phyloP scores from a whole-genome alignment of 768 basidiomycete genomes.

The Termitomyces sp. region DNA sequence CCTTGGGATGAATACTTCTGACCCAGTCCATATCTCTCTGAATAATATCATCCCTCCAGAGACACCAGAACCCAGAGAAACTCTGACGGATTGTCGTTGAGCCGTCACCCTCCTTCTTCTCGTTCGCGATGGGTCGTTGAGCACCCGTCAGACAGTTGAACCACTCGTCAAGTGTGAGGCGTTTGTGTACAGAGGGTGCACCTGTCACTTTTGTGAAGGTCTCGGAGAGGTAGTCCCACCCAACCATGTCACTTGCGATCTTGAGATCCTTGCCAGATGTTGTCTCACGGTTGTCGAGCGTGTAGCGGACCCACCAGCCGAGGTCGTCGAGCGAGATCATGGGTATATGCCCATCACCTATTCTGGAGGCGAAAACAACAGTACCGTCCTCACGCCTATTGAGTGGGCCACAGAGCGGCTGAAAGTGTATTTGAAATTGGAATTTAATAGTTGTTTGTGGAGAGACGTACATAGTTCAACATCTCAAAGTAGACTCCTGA shows the following conservation, averaged over 20 bases:
- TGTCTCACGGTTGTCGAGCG: constrained; percentile 28
- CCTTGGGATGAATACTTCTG: constrained; percentile 29
- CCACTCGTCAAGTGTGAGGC: constrained; percentile 28
- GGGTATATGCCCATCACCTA: constrained; percentile 29
- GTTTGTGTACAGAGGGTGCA: constrained; percentile 25
- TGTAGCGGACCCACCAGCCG: constrained; percentile 35
- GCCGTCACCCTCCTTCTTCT: constrained; percentile 21
- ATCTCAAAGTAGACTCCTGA: constrained; percentile 38
- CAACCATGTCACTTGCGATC: constrained; percentile 31
- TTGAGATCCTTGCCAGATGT: constrained; percentile 31
- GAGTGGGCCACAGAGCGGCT: constrained; percentile 28
- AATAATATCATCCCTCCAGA: constrained; percentile 38
- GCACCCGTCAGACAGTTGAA: constrained; percentile 22
- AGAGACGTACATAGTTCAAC: constrained; percentile 27
- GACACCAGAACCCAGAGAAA: constrained; percentile 37
- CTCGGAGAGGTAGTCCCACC: constrained; percentile 30
- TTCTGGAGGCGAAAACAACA: constrained; percentile 31
- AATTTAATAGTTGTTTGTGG: no score
- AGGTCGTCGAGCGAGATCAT: constrained; percentile 35
- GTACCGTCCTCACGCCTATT: constrained; percentile 33
- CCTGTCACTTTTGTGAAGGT: constrained; percentile 34
- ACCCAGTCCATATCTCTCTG: constrained; percentile 41
- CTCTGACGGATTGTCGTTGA: constrained; percentile 31
- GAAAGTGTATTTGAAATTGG: neutral
- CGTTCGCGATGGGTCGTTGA: constrained; percentile 26